phyloP scores from a whole-genome alignment of 306 rosid species.

The Cucurbita pepo region DNA sequence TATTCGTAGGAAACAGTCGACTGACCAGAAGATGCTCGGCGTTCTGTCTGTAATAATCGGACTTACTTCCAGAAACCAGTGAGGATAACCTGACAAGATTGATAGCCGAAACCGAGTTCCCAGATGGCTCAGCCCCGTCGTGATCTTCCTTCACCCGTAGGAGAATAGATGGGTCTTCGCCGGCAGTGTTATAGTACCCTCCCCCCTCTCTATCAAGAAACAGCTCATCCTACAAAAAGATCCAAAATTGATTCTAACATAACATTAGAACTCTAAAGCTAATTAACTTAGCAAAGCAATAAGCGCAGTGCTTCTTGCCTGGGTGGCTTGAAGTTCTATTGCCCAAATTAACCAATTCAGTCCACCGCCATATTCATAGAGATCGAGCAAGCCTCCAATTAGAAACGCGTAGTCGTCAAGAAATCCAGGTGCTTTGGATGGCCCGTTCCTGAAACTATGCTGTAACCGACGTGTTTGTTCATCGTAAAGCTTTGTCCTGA shows the following conservation, averaged over 20 bases:
- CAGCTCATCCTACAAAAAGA: slow-evolving; percentile 58
- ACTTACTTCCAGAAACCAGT: slow-evolving; percentile 47
- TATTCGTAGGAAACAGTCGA: background rate
- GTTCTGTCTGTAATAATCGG: slow-evolving; percentile 40
- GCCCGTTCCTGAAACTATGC: slow-evolving; percentile 78
- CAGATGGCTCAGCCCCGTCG: slow-evolving; percentile 95
- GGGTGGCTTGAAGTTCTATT: slow-evolving; percentile 65
- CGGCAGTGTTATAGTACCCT: slow-evolving; percentile 76
- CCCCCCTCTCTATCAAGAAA: slow-evolving; percentile 88
- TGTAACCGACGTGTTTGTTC: slow-evolving; percentile 45
- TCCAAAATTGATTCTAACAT: background rate
- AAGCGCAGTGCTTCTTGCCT: slow-evolving; percentile 29
- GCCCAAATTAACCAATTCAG: slow-evolving; percentile 77
- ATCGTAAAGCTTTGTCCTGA: slow-evolving; percentile 50
- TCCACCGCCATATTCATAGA: slow-evolving; percentile 71
- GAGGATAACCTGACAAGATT: slow-evolving; percentile 72
- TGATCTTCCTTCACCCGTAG: slow-evolving; percentile 90
- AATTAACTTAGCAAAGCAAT: background rate
- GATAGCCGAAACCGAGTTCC: slow-evolving; percentile 68
- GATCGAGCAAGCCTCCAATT: slow-evolving; percentile 72
- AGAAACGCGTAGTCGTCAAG: slow-evolving; percentile 83
- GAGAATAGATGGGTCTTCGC: slow-evolving; percentile 80
- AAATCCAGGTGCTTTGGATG: slow-evolving; percentile 84
- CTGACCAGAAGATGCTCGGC: slow-evolving; percentile 80
- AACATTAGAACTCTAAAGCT: background rate